Conservation (phyloP, 495 filamentous ascomycete genomes). For the Tuber brumale region DNA sequence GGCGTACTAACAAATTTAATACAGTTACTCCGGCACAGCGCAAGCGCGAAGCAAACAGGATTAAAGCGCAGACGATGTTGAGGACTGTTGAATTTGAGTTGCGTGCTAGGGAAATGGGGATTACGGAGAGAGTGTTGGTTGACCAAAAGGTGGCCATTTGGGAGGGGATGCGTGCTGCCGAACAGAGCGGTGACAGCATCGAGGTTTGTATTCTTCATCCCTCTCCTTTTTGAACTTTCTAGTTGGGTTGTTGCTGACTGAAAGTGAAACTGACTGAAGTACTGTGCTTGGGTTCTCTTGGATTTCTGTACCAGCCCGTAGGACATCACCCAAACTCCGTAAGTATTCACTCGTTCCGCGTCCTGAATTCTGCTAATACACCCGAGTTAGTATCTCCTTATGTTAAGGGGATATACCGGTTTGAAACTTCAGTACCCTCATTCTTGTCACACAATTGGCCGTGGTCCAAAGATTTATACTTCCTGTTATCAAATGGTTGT, state of each 20-base stretch:
- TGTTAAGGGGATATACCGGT: too few species aligned
- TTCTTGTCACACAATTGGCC: too few species aligned
- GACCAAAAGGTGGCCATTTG: not conserved
- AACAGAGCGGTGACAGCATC: not conserved
- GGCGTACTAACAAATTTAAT: not conserved
- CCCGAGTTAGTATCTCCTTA: not conserved
- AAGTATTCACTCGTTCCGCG: not conserved
- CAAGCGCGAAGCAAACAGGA: not conserved
- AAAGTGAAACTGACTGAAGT: not conserved
- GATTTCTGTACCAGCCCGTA: not conserved
- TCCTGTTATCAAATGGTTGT: too few species aligned
- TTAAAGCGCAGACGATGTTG: not conserved
- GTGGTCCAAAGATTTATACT: too few species aligned
- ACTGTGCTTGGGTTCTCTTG: not conserved
- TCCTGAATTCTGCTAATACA: not conserved
- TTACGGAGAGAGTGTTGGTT: not conserved
- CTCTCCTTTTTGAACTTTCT: not conserved
- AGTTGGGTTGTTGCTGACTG: not conserved
- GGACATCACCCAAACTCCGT: not conserved
- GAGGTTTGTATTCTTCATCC: not conserved
- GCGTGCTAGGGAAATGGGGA: not conserved
- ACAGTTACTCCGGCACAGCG: not conserved
- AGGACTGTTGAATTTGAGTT: not conserved
- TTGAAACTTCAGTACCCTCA: too few species aligned
- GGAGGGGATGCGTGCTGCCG: not conserved